Conservation (phyloP, 345 rosid species). For the Melaleuca alternifolia region DNA sequence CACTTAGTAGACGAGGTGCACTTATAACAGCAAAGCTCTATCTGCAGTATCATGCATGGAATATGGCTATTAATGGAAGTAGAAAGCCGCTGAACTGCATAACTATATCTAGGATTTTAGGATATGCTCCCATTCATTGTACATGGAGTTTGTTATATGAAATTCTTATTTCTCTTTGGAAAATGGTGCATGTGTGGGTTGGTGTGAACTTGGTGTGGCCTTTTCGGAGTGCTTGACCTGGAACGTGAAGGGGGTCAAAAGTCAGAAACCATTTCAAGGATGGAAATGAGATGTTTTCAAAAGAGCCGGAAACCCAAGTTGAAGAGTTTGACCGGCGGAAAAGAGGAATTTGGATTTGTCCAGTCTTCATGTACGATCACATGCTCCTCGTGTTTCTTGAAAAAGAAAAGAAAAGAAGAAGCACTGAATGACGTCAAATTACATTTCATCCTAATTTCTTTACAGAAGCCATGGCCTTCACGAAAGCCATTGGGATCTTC, state of each 20-base stretch:
- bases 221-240: not conserved
- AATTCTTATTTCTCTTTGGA: not conserved
- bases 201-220: not conserved
- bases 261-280: not conserved
- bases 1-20: not conserved
- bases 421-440: not conserved
- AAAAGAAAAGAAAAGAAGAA: not conserved
- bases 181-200: not conserved
- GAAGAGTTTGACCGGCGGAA: not conserved
- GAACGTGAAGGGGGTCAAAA: not conserved
- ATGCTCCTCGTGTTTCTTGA: not conserved
- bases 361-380: not conserved
- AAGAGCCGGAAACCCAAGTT: not conserved
- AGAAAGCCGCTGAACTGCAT: not conserved
- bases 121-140: not conserved
- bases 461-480: not conserved
- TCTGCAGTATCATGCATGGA: not conserved
- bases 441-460: not conserved
- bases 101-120: not conserved
- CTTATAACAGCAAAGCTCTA: not conserved
- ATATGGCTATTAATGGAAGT: not conserved
- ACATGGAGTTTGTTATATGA: not conserved
- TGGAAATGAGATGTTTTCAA: not conserved
- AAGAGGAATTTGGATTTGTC: not conserved
- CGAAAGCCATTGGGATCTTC: not conserved